Evolutionary conservation across 345 rosid genomes (phyloP), one percentile per base, ranked within the genome.

Genomic region (Gynandropsis gynandra): DNA sequence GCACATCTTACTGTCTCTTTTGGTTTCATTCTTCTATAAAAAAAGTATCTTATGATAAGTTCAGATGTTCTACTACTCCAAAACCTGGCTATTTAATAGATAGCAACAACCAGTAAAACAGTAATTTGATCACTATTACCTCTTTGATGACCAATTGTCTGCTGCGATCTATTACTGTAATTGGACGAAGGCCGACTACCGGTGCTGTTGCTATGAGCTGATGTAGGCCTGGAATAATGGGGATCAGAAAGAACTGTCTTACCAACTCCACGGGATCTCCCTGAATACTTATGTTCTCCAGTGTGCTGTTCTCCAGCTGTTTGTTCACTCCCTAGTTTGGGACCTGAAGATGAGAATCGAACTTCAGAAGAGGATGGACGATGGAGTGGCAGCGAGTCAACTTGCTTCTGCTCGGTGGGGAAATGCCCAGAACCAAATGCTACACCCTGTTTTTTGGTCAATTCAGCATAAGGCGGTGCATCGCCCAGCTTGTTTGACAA

Each of bases 111-210:
- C 5, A 2, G 4, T 2, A 24, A 24, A 24, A 24, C 14, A 15
- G 16, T 2, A 48, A 27, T 54, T 44, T 21, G 17, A 45, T 38
- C 34, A 38, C 21, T 35, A 16, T 29, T 56, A 85, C 97, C 97
- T 77, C 80, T 89, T 43, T 73, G 89, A 45, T 75, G 49, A 56
- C 85, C 87, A 59, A 57, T 54, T 47, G 65, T 55, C 64, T 76
- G 89, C 66, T 79, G 92, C 8, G 89, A 69, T 41, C 85, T 77
- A 63, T 61, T 78, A 70, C 72, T 69, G 70, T 85, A 79, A 70
- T 82, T 85, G 43, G 95, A 82, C 39, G 89, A 70, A 63, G 89
- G 89, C 50, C 87, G 75, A 58, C 85, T 85, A 29, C 67, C 65
- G 10, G 83, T 77, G 66, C 89, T 72, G 52, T 80, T 73, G 61